These are phyloP conservation scores for Microbotryum intermedium DNA, from an alignment of 1,284 basidiomycete genomes.

Conservation along the genomic window DNA sequence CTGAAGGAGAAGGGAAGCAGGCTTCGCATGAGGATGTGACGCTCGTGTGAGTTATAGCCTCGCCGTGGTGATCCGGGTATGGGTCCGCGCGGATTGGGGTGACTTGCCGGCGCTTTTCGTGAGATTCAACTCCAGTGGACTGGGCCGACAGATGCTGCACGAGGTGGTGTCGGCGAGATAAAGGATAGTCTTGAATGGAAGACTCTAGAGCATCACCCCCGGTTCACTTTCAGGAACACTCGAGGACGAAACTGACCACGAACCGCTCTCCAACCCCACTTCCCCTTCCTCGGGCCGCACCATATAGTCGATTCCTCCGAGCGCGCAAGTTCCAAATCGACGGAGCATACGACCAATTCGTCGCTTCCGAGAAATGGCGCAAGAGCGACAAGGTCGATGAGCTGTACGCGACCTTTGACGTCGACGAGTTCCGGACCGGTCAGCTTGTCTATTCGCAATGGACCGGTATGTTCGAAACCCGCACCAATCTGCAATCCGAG, in stretches of 20 bases:
- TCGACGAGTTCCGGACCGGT: slow-evolving; percentile 52
- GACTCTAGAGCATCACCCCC: no score
- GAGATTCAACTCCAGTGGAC: no score
- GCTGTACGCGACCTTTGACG: slow-evolving; percentile 53
- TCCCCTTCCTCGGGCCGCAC: background rate
- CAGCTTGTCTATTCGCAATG: slow-evolving; percentile 63
- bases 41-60: slow-evolving; percentile 52
- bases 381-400: slow-evolving; percentile 51
- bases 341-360: slow-evolving; percentile 62
- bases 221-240: no score
- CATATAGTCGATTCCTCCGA: slow-evolving; percentile 59
- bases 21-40: slow-evolving; percentile 52
- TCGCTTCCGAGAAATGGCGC: slow-evolving; percentile 57
- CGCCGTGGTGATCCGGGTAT: no score
- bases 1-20: background rate
- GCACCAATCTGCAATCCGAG: no score
- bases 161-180: no score
- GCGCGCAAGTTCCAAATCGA: slow-evolving; percentile 56
- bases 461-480: slow-evolving; percentile 52
- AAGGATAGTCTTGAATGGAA: no score
- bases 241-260: background rate
- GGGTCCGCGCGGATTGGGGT: no score
- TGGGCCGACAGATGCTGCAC: no score
- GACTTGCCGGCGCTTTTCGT: no score
- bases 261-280: background rate